Evolutionary conservation across 345 rosid species (phyloP).

Genomic region (Carallia brachiata): DNA sequence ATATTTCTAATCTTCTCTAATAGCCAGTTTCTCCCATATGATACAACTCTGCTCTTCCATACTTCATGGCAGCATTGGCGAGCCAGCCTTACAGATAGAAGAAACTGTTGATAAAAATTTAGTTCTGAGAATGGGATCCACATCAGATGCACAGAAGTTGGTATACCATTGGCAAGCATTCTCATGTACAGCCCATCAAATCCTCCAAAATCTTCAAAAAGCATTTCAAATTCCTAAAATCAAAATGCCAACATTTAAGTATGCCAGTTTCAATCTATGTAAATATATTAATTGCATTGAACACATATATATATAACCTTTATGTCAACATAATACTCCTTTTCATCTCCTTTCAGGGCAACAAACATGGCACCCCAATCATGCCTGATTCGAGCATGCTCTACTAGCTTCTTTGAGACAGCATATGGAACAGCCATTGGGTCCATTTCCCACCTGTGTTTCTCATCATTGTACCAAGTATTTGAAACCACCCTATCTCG

Average conservation of each 20-base stretch:
- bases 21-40: slow-evolving; percentile 45
- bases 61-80: slow-evolving; percentile 50
- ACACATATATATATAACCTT: slow-evolving; percentile 50
- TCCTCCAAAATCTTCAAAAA: slow-evolving; percentile 83
- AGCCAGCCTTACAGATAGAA: slow-evolving; percentile 52
- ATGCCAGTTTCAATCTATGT: slow-evolving; percentile 7
- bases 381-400: slow-evolving; percentile 82
- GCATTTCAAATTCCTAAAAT: slow-evolving; percentile 79
- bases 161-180: slow-evolving; percentile 84
- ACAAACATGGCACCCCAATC: slow-evolving; percentile 89
- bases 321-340: slow-evolving; percentile 66
- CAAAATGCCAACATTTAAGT: slow-evolving; percentile 26
- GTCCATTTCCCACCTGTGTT: slow-evolving; percentile 85
- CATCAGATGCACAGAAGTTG: slow-evolving; percentile 81
- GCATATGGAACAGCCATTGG: slow-evolving; percentile 86
- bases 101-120: slow-evolving; percentile 67
- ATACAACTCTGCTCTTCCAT: slow-evolving; percentile 51
- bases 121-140: slow-evolving; percentile 94
- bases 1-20: slow-evolving; percentile 45
- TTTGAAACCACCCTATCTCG: slow-evolving; percentile 86
- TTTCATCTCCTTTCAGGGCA: slow-evolving; percentile 77
- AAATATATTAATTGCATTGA: slow-evolving; percentile 14
- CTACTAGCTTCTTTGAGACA: slow-evolving; percentile 72
- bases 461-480: slow-evolving; percentile 85
- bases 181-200: slow-evolving; percentile 88